phyloP scores from a whole-genome alignment of 768 basidiomycete species.

The Dendrothele bispora region DNA sequence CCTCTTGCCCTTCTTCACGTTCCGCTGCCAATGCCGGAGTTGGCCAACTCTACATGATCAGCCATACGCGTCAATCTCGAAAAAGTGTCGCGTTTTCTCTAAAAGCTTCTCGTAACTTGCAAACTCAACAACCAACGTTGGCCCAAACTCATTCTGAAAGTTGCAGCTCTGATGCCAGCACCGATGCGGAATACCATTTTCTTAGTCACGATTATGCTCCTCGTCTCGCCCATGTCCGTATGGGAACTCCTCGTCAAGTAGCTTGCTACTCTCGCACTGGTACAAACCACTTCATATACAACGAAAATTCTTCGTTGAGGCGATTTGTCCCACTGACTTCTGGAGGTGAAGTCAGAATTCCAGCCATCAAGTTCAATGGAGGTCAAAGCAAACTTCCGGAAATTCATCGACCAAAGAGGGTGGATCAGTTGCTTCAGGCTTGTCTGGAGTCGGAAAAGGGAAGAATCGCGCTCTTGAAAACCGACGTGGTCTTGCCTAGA shows the following conservation, averaged over 20 bases:
- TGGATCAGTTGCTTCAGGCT: conserved; percentile 6
- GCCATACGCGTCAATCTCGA: too few species aligned
- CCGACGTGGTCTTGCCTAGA: conserved; percentile 13
- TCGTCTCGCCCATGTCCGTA: not conserved
- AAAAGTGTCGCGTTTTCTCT: too few species aligned
- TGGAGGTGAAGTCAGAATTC: not conserved
- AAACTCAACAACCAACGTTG: too few species aligned
- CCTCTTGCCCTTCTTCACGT: too few species aligned
- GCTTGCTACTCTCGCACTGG: not conserved
- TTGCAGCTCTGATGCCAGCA: too few species aligned
- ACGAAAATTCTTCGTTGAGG: not conserved
- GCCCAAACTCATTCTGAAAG: too few species aligned
- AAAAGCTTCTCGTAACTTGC: too few species aligned
- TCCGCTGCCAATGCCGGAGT: too few species aligned
- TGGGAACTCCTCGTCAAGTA: not conserved
- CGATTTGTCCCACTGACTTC: not conserved
- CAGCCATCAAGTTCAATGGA: not conserved
- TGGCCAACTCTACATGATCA: too few species aligned
- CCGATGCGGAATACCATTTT: too few species aligned
- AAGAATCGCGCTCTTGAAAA: not conserved
- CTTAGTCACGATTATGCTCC: not conserved
- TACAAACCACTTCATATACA: not conserved
- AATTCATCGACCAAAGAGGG: not conserved
- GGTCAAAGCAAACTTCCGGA: not conserved
- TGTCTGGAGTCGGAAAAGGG: conserved; percentile 4